Conservation (phyloP, 805 yeast genomes). For the Candida insectorum region DNA sequence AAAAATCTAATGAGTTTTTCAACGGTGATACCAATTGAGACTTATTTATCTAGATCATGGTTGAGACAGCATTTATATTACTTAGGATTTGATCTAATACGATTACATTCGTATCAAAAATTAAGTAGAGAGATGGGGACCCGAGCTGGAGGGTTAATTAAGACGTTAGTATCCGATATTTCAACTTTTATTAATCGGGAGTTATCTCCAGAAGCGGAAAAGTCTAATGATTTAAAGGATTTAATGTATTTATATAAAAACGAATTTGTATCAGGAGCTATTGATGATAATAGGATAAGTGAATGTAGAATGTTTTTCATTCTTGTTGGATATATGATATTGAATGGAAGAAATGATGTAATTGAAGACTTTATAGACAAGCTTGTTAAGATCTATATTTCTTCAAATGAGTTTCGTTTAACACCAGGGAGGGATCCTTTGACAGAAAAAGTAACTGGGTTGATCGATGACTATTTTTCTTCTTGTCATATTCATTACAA, state of each 20-base stretch:
- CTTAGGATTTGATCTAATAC: constrained; percentile 32
- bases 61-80: constrained; percentile 29
- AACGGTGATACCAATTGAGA: constrained; percentile 8
- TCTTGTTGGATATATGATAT: constrained; percentile 14
- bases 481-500: constrained; percentile 21
- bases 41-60: constrained; percentile 19
- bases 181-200: constrained; percentile 29
- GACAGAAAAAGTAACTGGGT: constrained; percentile 7
- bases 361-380: constrained; percentile 25
- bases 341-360: constrained; percentile 12
- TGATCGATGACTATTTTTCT: constrained; percentile 22
- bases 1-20: constrained; percentile 1
- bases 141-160: constrained; percentile 32
- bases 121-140: constrained; percentile 22
- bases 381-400: constrained; percentile 29
- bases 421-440: constrained; percentile 10
- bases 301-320: constrained; percentile 13
- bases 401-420: constrained; percentile 13
- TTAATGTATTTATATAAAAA: constrained; percentile 18
- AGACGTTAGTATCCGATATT: constrained; percentile 30
- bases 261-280: constrained; percentile 5
- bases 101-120: constrained; percentile 30
- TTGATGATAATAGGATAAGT: constrained; percentile 6
- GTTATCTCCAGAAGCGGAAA: constrained; percentile 12
- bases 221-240: constrained; percentile 16